phyloP scores from a whole-genome alignment of 768 basidiomycete species.

The Mycena galericulata region DNA sequence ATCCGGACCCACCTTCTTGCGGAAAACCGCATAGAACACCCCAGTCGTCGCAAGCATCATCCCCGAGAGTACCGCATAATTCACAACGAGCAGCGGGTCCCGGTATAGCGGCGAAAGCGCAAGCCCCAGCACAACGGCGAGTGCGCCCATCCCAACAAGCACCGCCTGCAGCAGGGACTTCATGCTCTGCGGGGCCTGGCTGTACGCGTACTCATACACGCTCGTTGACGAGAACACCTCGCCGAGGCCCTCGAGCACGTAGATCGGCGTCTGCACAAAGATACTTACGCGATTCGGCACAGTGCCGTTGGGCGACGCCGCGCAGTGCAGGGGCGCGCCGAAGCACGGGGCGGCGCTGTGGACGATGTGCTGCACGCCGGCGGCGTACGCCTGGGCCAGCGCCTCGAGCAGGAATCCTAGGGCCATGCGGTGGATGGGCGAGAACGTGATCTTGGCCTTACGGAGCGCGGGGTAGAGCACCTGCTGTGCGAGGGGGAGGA shows the following conservation, averaged over 20 bases:
- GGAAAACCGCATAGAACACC: conserved; percentile 11
- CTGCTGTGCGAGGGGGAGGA: neutral
- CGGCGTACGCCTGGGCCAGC: neutral
- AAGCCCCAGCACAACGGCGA: neutral
- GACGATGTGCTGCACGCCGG: neutral
- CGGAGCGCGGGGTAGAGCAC: neutral
- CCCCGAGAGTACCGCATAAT: conserved; percentile 17
- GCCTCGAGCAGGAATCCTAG: neutral
- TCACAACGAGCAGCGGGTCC: conserved; percentile 7
- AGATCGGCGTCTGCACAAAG: neutral
- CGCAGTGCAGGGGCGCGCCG: neutral
- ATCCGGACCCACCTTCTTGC: neutral
- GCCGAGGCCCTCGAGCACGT: neutral
- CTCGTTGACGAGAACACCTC: conserved; percentile 8
- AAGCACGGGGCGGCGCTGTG: neutral
- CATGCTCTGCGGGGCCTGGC: conserved; percentile 3
- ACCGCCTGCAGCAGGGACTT: conserved; percentile 3
- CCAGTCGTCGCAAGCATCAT: conserved; percentile 13
- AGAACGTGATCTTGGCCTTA: neutral
- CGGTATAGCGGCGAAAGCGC: neutral
- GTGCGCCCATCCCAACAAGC: neutral
- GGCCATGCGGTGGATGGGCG: neutral
- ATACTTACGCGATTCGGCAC: neutral
- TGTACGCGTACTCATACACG: conserved; percentile 4
- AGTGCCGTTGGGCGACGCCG: neutral